Percentiles rank a stretch among this genome's conserved stretches.
These are phyloP conservation scores for Paecilomyces sp. DNA, from an alignment of 2,329 filamentous ascomycete species.

Conservation along the genomic window DNA sequence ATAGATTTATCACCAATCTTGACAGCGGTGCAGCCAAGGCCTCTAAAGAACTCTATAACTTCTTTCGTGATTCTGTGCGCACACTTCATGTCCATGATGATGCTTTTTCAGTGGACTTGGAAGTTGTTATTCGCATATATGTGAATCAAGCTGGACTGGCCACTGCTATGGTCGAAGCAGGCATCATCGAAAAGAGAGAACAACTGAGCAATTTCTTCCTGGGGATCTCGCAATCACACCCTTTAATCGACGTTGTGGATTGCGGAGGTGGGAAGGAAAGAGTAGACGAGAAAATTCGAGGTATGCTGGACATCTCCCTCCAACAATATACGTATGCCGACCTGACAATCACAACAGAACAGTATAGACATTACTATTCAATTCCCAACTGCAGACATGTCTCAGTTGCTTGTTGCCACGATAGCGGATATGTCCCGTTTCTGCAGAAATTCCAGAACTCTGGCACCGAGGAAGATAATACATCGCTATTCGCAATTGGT, in stretches of 20 bases:
- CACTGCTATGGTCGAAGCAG: conserved; percentile 37
- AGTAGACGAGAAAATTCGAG: conserved; percentile 50
- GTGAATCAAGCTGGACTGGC: conserved; percentile 43
- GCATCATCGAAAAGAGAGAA: conserved; percentile 20
- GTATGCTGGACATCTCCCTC: conserved; percentile 22
- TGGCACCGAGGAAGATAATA: background rate
- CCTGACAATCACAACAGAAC: background rate
- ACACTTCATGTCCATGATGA: conserved; percentile 23
- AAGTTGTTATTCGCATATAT: conserved; percentile 44
- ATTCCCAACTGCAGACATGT: conserved; percentile 53
- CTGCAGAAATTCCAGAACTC: conserved; percentile 38
- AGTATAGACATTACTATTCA: conserved; percentile 33
- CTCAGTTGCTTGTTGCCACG: conserved; percentile 51
- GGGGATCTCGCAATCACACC: conserved; percentile 25
- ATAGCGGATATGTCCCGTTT: conserved; percentile 48
- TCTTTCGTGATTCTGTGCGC: background rate
- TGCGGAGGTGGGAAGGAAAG: conserved; percentile 51
- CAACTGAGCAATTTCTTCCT: conserved; percentile 12
- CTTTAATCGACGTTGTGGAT: conserved; percentile 51
- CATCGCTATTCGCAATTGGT: background rate
- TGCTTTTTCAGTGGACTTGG: conserved; percentile 21
- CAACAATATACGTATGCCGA: background rate
- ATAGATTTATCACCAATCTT: conserved; percentile 34
- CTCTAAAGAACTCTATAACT: background rate
- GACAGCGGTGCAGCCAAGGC: conserved; percentile 38